Evolutionary conservation across 192 early-diverging fungal species (phyloP), one percentile per base, ranked within the genome.

Genomic region (Podila horticola): DNA sequence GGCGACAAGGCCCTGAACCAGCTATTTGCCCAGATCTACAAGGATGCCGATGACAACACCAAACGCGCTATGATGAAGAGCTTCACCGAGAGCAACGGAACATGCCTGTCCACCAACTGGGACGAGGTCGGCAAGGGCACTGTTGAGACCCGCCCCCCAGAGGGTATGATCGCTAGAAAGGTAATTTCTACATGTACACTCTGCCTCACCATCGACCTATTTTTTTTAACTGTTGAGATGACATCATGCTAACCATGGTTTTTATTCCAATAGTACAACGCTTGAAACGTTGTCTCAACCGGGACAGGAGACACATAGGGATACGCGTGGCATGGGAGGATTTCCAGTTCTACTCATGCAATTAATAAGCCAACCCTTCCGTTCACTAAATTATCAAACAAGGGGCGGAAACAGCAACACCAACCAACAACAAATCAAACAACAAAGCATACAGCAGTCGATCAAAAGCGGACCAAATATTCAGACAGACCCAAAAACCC

Each of bases 31-130:
- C 84, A 92, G 38, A 95, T 99, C 59, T 99, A 97, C 84, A 90
- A 88, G 66, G 94, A 96, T 72, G 94, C 95, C 0, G 92, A 90
- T 69, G 91, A 93, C 24, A 94, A 99, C 62, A 94, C 93, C 13
- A 87, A 88, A 59, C 86, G 93, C 34, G 97, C 97, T 0, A 99
- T 99, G 97, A 92, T 97, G 89, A 99, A 99, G 87, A 95, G 93
- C 82, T 99, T 94, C 84, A 86, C 92, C 8, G 97, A 99, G 79
- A 94, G 92, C 83, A 95, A 94, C 60, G 97, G 97, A 34, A 99
- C 97, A 1, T 89, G 89, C 62, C 86, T 99, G 41, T 93, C 91
- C 67, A 99, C 97, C 51, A 97, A 99, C 77, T 99, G 97, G 97
- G 86, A 83, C 38, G 95, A 96, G 84, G 95, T 99, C 61, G 87